Evolutionary conservation across 2,329 filamentous ascomycete species (phyloP), one percentile per base, ranked within the genome.

Genomic region (Sarocladium oryzae): DNA sequence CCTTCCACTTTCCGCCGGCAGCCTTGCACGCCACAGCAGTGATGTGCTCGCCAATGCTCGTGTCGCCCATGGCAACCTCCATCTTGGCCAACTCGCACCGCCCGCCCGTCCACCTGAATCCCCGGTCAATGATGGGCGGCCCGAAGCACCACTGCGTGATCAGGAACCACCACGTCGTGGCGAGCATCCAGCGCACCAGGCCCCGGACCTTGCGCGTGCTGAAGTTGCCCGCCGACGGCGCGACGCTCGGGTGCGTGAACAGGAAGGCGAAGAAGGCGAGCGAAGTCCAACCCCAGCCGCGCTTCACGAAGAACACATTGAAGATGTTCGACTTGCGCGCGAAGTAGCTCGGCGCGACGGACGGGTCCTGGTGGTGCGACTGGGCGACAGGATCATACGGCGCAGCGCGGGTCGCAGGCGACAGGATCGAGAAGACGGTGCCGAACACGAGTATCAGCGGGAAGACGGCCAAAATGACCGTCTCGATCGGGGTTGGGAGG

Each of bases 71-170:
- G 10, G 69, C 64, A 1, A 75, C 67, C 40, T 75, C 72, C 49
- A 70, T 69, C 50, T 71, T 63, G 2, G 81, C 73, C 13, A 81
- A 60, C 63, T 89, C 83, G 66, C 93, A 99, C 61, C 79, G 80
- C 1, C 93, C 93, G 2, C 93, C 93, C 0, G 89, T 96, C 67
- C 89, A 79, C n/a, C 82, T 76, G 66, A 97, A 99, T 3, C 86
- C 82, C 52, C 91, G 85, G 66, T 99, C 93, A 60, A 97, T 92
- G 46, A 99, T 74, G 18, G 90, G 78, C 2, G 93, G 84, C 0
- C 93, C 93, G 61, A 99, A 96, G 67, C 84, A 97, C 93, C 93
- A 97, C 73, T 97, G 93, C 56, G 93, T 99, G 16, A 93, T 84
- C 35, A 89, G 71, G 37, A 89, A 75, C 93, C 93, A 99, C 69